Conservation (phyloP, 208 protist genomes). For the Porcisia deanei region DNA sequence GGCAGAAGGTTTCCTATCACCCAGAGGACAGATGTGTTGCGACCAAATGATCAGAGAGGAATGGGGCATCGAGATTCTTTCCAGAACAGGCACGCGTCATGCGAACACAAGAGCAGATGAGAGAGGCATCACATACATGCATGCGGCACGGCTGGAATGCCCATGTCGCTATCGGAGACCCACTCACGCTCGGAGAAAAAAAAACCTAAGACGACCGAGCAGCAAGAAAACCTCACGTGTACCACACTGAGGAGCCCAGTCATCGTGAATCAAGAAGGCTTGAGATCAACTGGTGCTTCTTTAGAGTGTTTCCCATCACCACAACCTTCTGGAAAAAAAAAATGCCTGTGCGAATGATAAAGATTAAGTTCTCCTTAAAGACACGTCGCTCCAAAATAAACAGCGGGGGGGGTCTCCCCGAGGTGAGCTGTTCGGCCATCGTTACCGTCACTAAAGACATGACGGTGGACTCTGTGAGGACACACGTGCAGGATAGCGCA, state of each 20-base stretch:
- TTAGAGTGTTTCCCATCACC: not conserved
- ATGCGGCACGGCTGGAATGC: too few relatives aligned
- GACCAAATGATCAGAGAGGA: not conserved
- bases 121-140: too few relatives aligned
- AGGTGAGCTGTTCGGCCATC: not conserved
- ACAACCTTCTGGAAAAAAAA: too few relatives aligned
- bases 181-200: not conserved
- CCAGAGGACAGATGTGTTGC: not conserved
- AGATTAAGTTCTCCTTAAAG: not conserved
- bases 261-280: not conserved
- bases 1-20: not conserved
- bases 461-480: conserved; percentile 9
- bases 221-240: not conserved
- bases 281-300: not conserved
- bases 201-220: not conserved
- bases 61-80: too few relatives aligned
- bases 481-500: not conserved
- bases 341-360: not conserved
- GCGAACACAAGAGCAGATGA: too few relatives aligned
- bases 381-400: not conserved
- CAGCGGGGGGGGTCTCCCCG: not conserved
- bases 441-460: not conserved
- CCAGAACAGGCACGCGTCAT: too few relatives aligned
- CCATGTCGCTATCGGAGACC: too few relatives aligned
- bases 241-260: not conserved